Conservation (phyloP, 768 basidiomycete genomes). For the Termitomyces sp. region DNA sequence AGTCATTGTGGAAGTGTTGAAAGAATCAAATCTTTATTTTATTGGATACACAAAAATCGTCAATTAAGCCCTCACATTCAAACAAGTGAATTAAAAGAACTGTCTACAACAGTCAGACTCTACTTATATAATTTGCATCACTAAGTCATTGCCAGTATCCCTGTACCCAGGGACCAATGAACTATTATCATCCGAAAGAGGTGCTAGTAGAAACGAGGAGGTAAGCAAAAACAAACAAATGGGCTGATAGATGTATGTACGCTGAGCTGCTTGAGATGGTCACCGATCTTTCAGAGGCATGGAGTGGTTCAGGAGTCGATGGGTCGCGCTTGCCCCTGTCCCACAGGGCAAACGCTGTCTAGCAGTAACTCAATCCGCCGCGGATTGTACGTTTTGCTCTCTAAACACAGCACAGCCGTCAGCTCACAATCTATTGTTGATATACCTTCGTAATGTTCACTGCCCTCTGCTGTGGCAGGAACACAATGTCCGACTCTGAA, state of each 20-base stretch:
- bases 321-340: conserved; percentile 78
- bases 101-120: no score
- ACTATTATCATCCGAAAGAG: background rate
- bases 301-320: conserved; percentile 25
- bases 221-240: conserved; percentile 49
- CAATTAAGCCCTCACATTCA: no score
- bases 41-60: no score
- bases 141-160: background rate
- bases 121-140: no score
- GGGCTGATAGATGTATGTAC: conserved; percentile 87
- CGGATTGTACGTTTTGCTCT: conserved; percentile 46
- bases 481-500: conserved; percentile 71
- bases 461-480: conserved; percentile 79
- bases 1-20: no score
- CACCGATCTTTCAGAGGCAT: conserved; percentile 24
- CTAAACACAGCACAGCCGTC: no score
- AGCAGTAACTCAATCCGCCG: conserved; percentile 67
- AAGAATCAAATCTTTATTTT: no score
- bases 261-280: conserved; percentile 81
- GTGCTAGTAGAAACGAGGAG: conserved; percentile 24
- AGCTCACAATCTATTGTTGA: conserved; percentile 87
- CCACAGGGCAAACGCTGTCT: conserved; percentile 81
- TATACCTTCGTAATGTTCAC: conserved; percentile 84
- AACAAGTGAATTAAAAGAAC: no score
- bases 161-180: background rate